These are phyloP conservation scores for Colletotrichum sp. DNA, from an alignment of 2,329 filamentous ascomycete genomes.

Conservation along the genomic window DNA sequence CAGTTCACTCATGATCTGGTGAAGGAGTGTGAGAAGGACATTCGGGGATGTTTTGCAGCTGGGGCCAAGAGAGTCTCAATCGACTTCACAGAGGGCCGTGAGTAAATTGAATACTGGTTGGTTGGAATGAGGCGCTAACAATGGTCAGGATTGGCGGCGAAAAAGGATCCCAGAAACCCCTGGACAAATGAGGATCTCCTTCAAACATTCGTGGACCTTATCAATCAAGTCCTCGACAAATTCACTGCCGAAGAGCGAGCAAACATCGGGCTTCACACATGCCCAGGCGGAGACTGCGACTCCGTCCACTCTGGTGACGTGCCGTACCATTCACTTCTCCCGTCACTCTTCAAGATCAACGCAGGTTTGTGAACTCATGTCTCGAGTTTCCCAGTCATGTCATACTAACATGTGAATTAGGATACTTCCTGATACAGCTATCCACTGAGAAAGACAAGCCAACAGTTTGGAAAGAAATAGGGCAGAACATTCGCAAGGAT, in stretches of 20 bases:
- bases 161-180: neutral
- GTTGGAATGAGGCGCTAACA: neutral
- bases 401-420: too few relatives aligned
- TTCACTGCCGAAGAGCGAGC: neutral
- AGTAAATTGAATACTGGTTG: neutral
- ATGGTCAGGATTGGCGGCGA: neutral
- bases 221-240: neutral
- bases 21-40: neutral
- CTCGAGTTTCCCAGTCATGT: neutral
- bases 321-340: neutral
- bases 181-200: neutral
- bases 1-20: neutral
- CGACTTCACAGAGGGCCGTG: neutral
- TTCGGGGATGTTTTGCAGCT: neutral
- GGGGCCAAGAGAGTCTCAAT: neutral
- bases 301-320: neutral
- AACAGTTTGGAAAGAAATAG: neutral
- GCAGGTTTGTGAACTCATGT: neutral
- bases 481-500: neutral
- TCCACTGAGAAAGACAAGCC: neutral
- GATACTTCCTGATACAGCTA: neutral
- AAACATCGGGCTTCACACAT: neutral
- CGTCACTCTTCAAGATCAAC: neutral
- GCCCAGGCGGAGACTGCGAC: neutral
- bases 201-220: neutral